phyloP scores from a whole-genome alignment of 495 filamentous ascomycete genomes.

The Rhypophila decipiens region DNA sequence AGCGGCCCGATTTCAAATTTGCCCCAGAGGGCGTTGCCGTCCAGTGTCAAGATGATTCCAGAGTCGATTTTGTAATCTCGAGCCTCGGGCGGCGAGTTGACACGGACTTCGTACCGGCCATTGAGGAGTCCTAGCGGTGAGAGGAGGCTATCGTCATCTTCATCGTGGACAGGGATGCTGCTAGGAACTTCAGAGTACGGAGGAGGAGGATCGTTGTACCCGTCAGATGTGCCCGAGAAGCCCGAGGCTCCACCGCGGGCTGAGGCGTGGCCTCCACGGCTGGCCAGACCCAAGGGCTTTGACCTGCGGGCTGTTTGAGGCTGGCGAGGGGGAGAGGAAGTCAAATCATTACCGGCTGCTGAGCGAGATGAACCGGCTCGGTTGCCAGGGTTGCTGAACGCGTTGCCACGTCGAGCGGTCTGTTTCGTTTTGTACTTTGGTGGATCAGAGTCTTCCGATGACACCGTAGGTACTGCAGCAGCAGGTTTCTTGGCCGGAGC shows the following conservation, averaged over 20 bases:
- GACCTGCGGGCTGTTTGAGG: slow-evolving; percentile 2
- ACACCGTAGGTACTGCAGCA: not conserved
- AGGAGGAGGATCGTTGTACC: slow-evolving; percentile 18
- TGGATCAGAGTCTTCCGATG: not conserved
- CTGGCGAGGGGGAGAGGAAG: not conserved
- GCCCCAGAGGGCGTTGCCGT: slow-evolving; percentile 27
- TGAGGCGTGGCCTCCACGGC: not conserved
- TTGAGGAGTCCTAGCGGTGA: slow-evolving; percentile 36
- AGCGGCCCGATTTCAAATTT: slow-evolving; percentile 26
- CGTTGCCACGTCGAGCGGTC: slow-evolving; percentile 8
- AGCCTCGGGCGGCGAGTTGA: slow-evolving; percentile 4
- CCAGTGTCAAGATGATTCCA: slow-evolving; percentile 24
- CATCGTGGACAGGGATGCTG: not conserved
- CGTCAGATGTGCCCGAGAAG: slow-evolving; percentile 6
- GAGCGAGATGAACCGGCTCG: not conserved
- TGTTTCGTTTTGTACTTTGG: slow-evolving; percentile 5
- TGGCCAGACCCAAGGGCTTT: not conserved
- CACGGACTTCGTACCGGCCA: slow-evolving; percentile 36
- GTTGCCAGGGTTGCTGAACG: not conserved
- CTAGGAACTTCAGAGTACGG: slow-evolving; percentile 15
- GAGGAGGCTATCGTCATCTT: slow-evolving; percentile 3
- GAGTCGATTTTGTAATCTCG: slow-evolving; percentile 6
- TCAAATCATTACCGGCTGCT: not conserved
- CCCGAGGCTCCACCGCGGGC: not conserved
- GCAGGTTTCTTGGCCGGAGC: not conserved